Conservation (phyloP, 2,329 filamentous ascomycete genomes). For the Moelleriella libera region DNA sequence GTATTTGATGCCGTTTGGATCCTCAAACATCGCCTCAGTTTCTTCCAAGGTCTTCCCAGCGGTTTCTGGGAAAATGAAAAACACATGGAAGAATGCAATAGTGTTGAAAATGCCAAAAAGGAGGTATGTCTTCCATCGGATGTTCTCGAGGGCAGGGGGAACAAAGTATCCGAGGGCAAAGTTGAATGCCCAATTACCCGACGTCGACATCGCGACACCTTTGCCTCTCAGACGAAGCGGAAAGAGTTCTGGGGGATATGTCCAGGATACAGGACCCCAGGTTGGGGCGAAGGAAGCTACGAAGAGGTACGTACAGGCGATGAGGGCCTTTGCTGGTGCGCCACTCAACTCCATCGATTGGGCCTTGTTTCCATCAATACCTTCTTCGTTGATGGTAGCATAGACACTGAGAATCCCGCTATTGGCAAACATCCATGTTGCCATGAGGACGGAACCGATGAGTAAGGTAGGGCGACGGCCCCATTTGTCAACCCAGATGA, state of each 20-base stretch:
- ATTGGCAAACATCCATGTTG: slow-evolving; percentile 40
- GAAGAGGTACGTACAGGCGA: slow-evolving; percentile 52
- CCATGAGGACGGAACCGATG: slow-evolving; percentile 52
- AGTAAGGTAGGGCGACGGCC: slow-evolving; percentile 58
- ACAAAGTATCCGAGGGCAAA: slow-evolving; percentile 24
- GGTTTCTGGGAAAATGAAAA: slow-evolving; percentile 43
- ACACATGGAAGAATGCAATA: slow-evolving; percentile 33
- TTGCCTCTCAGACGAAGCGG: slow-evolving; percentile 35
- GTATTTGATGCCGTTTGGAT: slow-evolving; percentile 15
- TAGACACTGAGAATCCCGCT: slow-evolving; percentile 35
- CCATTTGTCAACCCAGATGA: slow-evolving; percentile 63
- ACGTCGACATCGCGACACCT: slow-evolving; percentile 36
- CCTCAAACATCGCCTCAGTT: slow-evolving; percentile 32
- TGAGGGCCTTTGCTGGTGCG: slow-evolving; percentile 43
- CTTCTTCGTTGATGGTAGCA: slow-evolving; percentile 25
- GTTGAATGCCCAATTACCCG: slow-evolving; percentile 27
- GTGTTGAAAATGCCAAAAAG: slow-evolving; percentile 37
- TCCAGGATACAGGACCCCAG: slow-evolving; percentile 35
- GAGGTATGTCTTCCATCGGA: slow-evolving; percentile 37
- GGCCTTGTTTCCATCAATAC: slow-evolving; percentile 28
- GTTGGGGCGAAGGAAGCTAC: slow-evolving; percentile 34
- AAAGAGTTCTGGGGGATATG: slow-evolving; percentile 45
- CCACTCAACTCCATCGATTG: slow-evolving; percentile 32
- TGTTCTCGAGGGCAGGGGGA: slow-evolving; percentile 21
- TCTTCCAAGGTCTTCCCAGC: slow-evolving; percentile 40